Evolutionary conservation across 176 grass and related monocot species (phyloP), one percentile per base, ranked within the genome.

Genomic region (Microstegium vimineum): DNA sequence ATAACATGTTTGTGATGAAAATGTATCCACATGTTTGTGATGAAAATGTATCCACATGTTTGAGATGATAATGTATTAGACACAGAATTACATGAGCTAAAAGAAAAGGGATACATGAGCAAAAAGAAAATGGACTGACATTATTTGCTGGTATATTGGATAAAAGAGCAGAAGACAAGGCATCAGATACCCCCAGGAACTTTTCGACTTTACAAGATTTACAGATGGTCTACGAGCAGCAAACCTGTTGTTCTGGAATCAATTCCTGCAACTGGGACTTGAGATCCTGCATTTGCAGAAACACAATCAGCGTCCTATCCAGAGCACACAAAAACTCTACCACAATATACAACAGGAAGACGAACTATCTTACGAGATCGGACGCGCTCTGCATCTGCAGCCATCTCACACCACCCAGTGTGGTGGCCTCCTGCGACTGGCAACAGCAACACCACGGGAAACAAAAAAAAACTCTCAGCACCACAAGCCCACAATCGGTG

Each of bases 221-320:
- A 34, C 25, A 73, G 31, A 63, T 33, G 32, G 25, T 49, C 0
- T 13, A 34, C 38, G 65, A 88, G 69, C n/a, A 41, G 43, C 46
- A 80, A 69, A 98, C 95, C 96, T 98, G 96, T 61, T 98, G 96
- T 71, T 98, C 96, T 6, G 95, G 96, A 90, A 99, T 95, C 79
- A 99, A 45, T 80, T 99, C 96, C 87, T 99, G 88, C 87, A 99
- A 76, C 71, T 99, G 96, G 62, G 96, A 87, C 88, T 40, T 87
- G 16, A 95, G 90, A 92, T 99, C 93, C 96, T 99, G 91, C 82
- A 97, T 83, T 78, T 73, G 23, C 61, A 83, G 6, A 85, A 60
- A 87, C 70, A 73, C 36, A 33, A 52, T 76, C 83, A 73, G 54
- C 23, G 62, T 59, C 63, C 62, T 8, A 27, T 65, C 32, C 18